phyloP scores from a whole-genome alignment of 192 early-diverging fungal species.

The Coemansia sp. region DNA sequence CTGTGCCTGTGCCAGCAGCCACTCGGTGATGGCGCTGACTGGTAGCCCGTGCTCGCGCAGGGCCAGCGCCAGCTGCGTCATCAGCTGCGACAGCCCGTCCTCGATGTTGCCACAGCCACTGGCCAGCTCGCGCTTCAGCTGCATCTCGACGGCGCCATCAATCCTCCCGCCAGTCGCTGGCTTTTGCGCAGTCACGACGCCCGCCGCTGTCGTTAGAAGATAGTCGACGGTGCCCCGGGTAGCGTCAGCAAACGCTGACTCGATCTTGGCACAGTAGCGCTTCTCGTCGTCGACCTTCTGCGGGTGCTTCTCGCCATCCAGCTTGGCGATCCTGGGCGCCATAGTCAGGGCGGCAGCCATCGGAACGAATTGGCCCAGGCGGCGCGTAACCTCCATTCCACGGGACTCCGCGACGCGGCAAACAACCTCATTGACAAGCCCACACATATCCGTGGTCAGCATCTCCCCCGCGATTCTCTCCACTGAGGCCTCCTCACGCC shows the following conservation, averaged over 20 bases:
- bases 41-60: neutral
- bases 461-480: constrained; percentile 19
- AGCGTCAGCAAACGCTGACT: constrained; percentile 11
- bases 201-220: neutral
- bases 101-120: constrained; percentile 23
- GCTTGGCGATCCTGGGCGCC: constrained; percentile 30
- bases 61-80: constrained; percentile 4
- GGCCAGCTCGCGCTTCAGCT: constrained; percentile 3
- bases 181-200: neutral
- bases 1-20: constrained; percentile 19
- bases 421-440: constrained; percentile 25
- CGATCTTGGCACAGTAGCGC: constrained; percentile 14
- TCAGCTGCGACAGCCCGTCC: constrained; percentile 6
- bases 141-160: neutral
- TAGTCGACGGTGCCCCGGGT: constrained; percentile 3
- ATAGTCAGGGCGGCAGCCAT: constrained; percentile 14
- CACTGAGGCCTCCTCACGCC: constrained; percentile 1
- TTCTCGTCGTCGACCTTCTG: constrained; percentile 10
- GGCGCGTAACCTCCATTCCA: constrained; percentile 4
- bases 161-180: neutral
- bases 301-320: constrained; percentile 2
- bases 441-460: constrained; percentile 6
- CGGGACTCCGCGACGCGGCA: constrained; percentile 28
- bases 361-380: constrained; percentile 9
- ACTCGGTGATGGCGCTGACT: constrained; percentile 9